These are phyloP conservation scores for Lanmaoa rubissima DNA, from an alignment of 768 basidiomycete species.

Conservation along the genomic window DNA sequence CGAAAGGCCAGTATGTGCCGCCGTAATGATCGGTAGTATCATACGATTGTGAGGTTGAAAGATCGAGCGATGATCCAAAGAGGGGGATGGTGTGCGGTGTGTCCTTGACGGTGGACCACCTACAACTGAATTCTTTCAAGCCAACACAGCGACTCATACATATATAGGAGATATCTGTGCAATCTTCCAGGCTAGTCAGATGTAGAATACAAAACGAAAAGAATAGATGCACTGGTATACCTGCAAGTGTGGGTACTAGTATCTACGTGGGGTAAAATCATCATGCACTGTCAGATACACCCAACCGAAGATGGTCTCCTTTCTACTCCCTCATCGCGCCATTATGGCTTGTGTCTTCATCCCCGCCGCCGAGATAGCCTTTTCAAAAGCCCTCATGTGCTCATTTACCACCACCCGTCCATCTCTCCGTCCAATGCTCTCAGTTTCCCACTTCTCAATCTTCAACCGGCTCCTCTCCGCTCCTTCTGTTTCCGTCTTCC, in stretches of 20 bases:
- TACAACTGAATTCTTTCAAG: too few species aligned
- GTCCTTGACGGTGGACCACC: too few species aligned
- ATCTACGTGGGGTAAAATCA: constrained; percentile 7
- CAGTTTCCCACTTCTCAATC: constrained; percentile 83
- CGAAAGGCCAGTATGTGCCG: too few species aligned
- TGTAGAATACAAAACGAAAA: constrained; percentile 24
- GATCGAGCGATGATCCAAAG: too few species aligned
- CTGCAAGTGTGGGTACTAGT: constrained; percentile 12
- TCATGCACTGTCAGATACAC: constrained; percentile 3
- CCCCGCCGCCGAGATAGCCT: constrained; percentile 68
- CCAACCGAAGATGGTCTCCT: not conserved
- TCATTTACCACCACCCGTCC: constrained; percentile 75
- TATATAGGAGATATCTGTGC: not conserved
- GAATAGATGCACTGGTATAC: constrained; percentile 19
- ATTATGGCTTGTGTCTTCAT: constrained; percentile 79
- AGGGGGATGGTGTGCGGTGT: too few species aligned
- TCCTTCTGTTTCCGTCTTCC: constrained; percentile 81
- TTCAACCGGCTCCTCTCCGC: constrained; percentile 74
- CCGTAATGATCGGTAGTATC: too few species aligned
- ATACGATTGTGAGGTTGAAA: too few species aligned
- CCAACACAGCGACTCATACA: not conserved
- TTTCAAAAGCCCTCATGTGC: constrained; percentile 73
- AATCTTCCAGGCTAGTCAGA: not conserved
- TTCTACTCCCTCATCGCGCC: constrained; percentile 50
- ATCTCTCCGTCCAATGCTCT: constrained; percentile 42